These are phyloP conservation scores for Xylaria intraflava DNA, from an alignment of 495 filamentous ascomycete species.

Conservation along the genomic window DNA sequence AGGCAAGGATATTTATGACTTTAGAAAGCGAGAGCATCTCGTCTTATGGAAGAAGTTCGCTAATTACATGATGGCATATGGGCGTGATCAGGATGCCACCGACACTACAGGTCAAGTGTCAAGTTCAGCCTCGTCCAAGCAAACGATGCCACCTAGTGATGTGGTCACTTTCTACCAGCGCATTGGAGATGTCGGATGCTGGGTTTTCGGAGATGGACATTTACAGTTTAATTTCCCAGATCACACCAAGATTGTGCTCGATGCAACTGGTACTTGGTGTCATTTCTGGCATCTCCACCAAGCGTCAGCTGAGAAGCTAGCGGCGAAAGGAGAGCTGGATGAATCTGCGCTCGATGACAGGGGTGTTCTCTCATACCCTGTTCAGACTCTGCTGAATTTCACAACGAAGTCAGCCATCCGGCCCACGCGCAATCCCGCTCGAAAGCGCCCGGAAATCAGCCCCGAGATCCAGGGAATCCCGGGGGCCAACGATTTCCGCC, in stretches of 20 bases:
- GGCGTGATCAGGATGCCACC: conserved; percentile 44
- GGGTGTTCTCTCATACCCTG: conserved; percentile 52
- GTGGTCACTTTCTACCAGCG: conserved; percentile 86
- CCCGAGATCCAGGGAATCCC: conserved; percentile 56
- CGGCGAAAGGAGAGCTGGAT: conserved; percentile 56
- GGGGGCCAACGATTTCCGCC: conserved; percentile 69
- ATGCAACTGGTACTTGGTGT: conserved; percentile 65
- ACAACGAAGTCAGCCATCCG: conserved; percentile 38
- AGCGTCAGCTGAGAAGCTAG: conserved; percentile 57
- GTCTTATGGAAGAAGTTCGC: conserved; percentile 87
- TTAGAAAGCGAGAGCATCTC: conserved; percentile 64
- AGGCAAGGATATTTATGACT: conserved; percentile 54
- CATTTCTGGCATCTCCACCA: conserved; percentile 79
- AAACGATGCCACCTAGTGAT: conserved; percentile 42
- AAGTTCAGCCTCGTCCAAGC: conserved; percentile 42
- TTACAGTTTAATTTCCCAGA: conserved; percentile 96
- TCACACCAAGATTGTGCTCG: conserved; percentile 86
- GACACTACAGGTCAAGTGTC: conserved; percentile 40
- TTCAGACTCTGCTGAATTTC: conserved; percentile 54
- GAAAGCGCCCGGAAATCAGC: conserved; percentile 48
- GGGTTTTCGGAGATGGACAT: conserved; percentile 83
- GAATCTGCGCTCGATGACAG: conserved; percentile 58
- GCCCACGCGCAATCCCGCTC: conserved; percentile 35
- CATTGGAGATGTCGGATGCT: conserved; percentile 78
- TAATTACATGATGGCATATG: conserved; percentile 78